Percentiles rank a stretch among this genome's conserved stretches.
Conservation (phyloP, 2,329 filamentous ascomycete species). For the Fusarium sacchari region DNA sequence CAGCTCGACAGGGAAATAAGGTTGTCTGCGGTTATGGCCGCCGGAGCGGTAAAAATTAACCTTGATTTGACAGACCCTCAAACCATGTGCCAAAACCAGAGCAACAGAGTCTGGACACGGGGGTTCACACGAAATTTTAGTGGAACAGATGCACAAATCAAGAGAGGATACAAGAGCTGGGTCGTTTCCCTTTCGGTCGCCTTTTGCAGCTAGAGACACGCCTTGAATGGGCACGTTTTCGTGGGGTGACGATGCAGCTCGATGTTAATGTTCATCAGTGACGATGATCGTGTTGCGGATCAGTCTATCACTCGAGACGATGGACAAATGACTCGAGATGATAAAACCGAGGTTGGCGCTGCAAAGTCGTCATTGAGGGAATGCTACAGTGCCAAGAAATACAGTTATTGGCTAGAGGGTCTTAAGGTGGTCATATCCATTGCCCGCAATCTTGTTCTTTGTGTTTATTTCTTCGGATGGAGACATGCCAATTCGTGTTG, state of each 20-base stretch:
- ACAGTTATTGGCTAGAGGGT: constrained; percentile 14
- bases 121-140: not conserved
- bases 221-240: not conserved
- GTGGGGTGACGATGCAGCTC: constrained; percentile 18
- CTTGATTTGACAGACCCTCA: constrained; percentile 25
- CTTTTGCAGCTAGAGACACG: not conserved
- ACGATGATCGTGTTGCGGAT: constrained; percentile 19
- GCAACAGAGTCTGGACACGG: not conserved
- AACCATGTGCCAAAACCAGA: constrained; percentile 34
- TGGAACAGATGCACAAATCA: constrained; percentile 10
- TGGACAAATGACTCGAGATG: constrained; percentile 12
- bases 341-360: constrained; percentile 23
- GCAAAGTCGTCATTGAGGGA: constrained; percentile 22
- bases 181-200: not conserved
- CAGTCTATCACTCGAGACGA: not conserved
- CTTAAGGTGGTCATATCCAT: constrained; percentile 1
- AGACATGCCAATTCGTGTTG: constrained; percentile 4
- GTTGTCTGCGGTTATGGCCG: constrained; percentile 24
- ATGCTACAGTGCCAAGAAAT: constrained; percentile 23
- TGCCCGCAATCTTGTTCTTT: constrained; percentile 19
- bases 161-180: constrained; percentile 1
- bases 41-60: constrained; percentile 22
- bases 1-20: constrained; percentile 19
- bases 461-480: not conserved
- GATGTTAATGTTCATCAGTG: constrained; percentile 10